These are phyloP conservation scores for Picea mariana DNA, from an alignment of 83 land plant species.

Conservation along the genomic window DNA sequence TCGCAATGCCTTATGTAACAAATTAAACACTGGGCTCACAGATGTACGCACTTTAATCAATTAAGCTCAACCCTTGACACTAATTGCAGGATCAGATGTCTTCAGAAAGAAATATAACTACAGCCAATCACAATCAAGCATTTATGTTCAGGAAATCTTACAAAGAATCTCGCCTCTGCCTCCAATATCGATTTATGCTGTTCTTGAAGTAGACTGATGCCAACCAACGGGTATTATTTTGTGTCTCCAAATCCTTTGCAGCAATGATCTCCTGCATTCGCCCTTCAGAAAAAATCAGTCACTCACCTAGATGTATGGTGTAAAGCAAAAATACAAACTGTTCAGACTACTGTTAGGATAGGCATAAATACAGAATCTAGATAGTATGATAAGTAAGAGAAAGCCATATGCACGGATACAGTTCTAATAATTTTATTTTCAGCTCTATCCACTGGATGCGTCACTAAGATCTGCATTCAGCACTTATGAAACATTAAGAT, in stretches of 20 bases:
- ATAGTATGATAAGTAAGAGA: no score
- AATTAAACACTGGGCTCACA: no score
- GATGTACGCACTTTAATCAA: neutral
- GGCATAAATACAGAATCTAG: no score
- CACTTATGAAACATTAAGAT: no score
- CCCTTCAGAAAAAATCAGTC: conserved; percentile 16
- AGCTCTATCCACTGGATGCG: no score
- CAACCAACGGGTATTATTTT: conserved; percentile 80
- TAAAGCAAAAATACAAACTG: neutral
- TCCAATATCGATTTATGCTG: conserved; percentile 93
- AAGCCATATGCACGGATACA: no score
- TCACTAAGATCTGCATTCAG: no score
- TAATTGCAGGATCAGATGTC: neutral
- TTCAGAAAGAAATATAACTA: neutral
- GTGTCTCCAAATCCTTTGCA: conserved; percentile 62
- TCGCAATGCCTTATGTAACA: no score
- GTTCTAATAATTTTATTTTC: no score
- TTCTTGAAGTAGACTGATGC: conserved; percentile 99
- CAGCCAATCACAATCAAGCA: neutral
- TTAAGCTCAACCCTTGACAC: neutral
- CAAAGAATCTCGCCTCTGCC: conserved; percentile 77
- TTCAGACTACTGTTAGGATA: no score
- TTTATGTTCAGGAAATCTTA: conserved; percentile 34
- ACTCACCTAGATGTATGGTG: neutral
- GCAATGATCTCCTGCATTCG: conserved; percentile 87